These are phyloP conservation scores for Auxenochlorella protothecoides DNA, from an alignment of 139 green algal genomes.

Conservation along the genomic window DNA sequence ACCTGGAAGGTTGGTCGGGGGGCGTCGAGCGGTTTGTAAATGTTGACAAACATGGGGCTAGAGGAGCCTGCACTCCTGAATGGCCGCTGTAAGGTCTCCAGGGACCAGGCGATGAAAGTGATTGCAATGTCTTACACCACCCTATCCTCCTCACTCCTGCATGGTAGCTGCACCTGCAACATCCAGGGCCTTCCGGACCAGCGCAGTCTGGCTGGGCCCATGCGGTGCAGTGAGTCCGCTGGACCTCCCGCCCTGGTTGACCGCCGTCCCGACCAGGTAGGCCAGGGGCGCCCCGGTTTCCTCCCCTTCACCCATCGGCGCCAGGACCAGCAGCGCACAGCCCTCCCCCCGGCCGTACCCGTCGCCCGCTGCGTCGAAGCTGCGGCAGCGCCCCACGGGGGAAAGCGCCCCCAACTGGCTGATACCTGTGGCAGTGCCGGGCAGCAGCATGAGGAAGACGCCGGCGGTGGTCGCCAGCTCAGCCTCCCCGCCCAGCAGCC, in stretches of 20 bases:
- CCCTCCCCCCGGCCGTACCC: slow-evolving; percentile 44
- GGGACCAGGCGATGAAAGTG: no score
- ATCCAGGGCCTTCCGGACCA: slow-evolving; percentile 28
- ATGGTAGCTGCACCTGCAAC: neutral
- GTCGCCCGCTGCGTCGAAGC: slow-evolving; percentile 33
- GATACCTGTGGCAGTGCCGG: slow-evolving; percentile 23
- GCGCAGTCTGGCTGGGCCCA: slow-evolving; percentile 34
- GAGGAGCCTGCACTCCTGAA: no score
- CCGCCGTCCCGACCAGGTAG: slow-evolving; percentile 15
- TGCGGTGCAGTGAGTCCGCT: slow-evolving; percentile 43
- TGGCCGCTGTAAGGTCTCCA: no score
- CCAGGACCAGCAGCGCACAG: slow-evolving; percentile 10
- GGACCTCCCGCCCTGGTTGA: slow-evolving; percentile 47
- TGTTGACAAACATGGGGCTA: no score
- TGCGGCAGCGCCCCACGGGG: slow-evolving; percentile 34
- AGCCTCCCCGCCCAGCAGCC: slow-evolving; percentile 15
- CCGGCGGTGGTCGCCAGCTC: slow-evolving; percentile 19
- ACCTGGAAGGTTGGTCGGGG: no score
- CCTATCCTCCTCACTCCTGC: neutral
- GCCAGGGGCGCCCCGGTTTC: neutral
- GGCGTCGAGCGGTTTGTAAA: no score
- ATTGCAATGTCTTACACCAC: no score
- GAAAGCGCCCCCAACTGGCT: slow-evolving; percentile 15
- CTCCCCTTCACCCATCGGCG: no score
- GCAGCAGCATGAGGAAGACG: slow-evolving; percentile 21